phyloP scores from a whole-genome alignment of 2,329 filamentous ascomycete species.

The Ceratocystis diversiconidia region DNA sequence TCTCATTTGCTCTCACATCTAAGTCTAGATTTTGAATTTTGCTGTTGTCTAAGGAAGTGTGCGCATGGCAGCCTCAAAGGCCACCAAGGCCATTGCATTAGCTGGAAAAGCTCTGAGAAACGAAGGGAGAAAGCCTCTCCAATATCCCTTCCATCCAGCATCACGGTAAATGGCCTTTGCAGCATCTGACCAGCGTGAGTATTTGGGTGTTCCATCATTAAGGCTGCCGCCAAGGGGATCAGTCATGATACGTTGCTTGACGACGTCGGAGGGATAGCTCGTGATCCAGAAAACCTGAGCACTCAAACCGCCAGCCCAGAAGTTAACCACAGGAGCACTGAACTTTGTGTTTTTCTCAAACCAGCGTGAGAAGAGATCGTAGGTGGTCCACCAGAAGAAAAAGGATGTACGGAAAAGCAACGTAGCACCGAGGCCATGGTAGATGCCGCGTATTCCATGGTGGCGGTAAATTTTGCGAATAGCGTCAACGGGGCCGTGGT shows the following conservation, averaged over 20 bases:
- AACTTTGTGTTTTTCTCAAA: conserved; percentile 54
- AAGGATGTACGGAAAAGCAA: conserved; percentile 85
- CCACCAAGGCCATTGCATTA: conserved; percentile 84
- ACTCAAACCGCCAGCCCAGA: conserved; percentile 88
- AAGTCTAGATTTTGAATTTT: not conserved
- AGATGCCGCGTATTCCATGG: conserved; percentile 69
- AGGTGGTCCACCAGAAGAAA: conserved; percentile 97
- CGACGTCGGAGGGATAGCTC: conserved; percentile 80
- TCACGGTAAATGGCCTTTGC: conserved; percentile 64
- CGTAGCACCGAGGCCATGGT: conserved; percentile 73
- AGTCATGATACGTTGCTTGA: conserved; percentile 96
- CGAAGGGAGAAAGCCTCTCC: conserved; percentile 86
- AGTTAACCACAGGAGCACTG: conserved; percentile 72
- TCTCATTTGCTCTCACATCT: no score
- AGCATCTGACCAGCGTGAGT: conserved; percentile 65
- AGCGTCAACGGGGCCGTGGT: conserved; percentile 80
- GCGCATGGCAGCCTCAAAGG: conserved; percentile 86
- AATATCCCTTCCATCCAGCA: conserved; percentile 65
- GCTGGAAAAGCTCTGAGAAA: conserved; percentile 90
- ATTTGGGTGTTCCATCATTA: conserved; percentile 52
- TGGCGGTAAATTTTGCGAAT: conserved; percentile 49
- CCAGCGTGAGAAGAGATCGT: conserved; percentile 64
- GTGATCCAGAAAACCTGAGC: conserved; percentile 93
- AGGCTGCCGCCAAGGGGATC: conserved; percentile 65
- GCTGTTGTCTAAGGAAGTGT: conserved; percentile 31